A percentile compares a stretch with the other conserved stretches of the same genome.
Evolutionary conservation across 2,329 filamentous ascomycete species (phyloP).

Genomic region (Geosmithia morbida): DNA sequence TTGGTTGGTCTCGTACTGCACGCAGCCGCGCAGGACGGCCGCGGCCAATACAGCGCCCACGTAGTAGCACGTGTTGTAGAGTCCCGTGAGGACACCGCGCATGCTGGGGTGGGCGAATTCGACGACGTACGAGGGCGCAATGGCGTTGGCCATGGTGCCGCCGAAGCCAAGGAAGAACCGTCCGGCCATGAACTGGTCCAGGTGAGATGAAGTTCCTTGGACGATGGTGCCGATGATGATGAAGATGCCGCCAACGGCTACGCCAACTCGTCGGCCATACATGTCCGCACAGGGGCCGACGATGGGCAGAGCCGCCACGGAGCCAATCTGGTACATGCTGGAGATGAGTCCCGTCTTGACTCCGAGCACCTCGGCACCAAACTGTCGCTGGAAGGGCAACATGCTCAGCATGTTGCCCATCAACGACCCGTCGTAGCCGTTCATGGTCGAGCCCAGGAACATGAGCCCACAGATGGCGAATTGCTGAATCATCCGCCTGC

Average conservation of each 20-base stretch:
- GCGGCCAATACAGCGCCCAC: not conserved
- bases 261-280: conserved; percentile 26
- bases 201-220: conserved; percentile 17
- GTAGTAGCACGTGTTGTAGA: conserved; percentile 4
- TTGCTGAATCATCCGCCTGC: conserved; percentile 16
- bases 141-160: conserved; percentile 42
- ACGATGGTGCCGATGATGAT: conserved; percentile 21
- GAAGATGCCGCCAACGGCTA: conserved; percentile 38
- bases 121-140: conserved; percentile 46
- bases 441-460: conserved; percentile 14
- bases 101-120: conserved; percentile 50
- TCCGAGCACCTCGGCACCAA: conserved; percentile 25
- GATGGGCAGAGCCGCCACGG: conserved; percentile 22
- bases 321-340: conserved; percentile 31
- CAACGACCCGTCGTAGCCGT: conserved; percentile 17
- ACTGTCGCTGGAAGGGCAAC: conserved; percentile 27
- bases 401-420: conserved; percentile 27
- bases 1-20: conserved; percentile 14
- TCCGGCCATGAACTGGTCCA: conserved; percentile 39
- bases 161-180: conserved; percentile 41
- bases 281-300: conserved; percentile 18
- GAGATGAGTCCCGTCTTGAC: conserved; percentile 27
- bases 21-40: conserved; percentile 29
- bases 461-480: conserved; percentile 11
- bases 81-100: conserved; percentile 27